Evolutionary conservation across 2,329 filamentous ascomycete genomes (phyloP), one percentile per base, ranked within the genome.

Genomic region (Colletotrichum tabaci): DNA sequence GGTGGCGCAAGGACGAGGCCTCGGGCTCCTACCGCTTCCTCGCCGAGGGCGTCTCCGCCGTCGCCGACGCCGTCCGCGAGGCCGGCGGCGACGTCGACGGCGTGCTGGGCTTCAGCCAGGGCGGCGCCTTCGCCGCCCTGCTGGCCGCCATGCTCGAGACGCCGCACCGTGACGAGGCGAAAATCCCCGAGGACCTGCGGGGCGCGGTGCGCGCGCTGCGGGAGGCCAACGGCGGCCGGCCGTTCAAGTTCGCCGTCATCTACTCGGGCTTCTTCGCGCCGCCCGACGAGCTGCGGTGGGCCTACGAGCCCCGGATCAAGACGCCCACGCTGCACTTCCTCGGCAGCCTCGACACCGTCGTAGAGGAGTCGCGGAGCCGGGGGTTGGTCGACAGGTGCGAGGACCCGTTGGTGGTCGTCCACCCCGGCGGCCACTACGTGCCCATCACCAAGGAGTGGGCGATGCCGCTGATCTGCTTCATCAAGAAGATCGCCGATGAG

Each of bases 381-480:
- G 88, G 85, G 26, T 82, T 98, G 69, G 87, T 93, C 3, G 90
- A 94, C 30, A 86, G 84, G 70, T 95, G 89, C 80, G 87, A 80
- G 74, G 86, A 86, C 74, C 84, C 86, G 0, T 56, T 85, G 78
- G 85, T 89, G 74, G 78, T 90, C 76, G 88, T 92, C 76, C 94
- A 97, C 81, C 95, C 96, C 1, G 96, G 96, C 9, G 95, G 95
- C 0, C 96, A 98, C 80, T 95, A 97, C 78, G 89, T 98, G 77
- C 96, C 96, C 0, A 91, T 94, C 71, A 90, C 92, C 75, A 94
- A 93, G 84, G 92, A 95, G 75, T 96, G 93, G 88, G 90, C 92
- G 23, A 91, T 92, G 85, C 92, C 92, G 42, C 82, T 97, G 74
- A 91, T 92, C 5, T 90, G 87, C 0, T 97, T 95, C 78, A 90